A percentile compares a stretch with the other conserved stretches of the same genome.
phyloP scores from a whole-genome alignment of 2,329 filamentous ascomycete genomes.

The Rutstroemia sp. region DNA sequence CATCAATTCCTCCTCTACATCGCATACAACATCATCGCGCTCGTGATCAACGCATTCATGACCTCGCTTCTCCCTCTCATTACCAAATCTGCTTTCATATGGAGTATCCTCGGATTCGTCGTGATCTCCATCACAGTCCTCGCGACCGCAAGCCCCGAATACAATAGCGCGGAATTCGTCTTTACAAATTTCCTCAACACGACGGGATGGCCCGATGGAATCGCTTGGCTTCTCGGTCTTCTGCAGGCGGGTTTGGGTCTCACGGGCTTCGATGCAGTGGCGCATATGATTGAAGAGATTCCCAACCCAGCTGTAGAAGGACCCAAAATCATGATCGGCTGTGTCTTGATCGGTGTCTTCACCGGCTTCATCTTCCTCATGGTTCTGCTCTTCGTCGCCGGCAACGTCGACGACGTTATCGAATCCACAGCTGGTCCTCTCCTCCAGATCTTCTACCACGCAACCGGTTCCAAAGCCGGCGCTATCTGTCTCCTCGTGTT shows the following conservation, averaged over 20 bases:
- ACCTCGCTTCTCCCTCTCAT: slow-evolving; percentile 43
- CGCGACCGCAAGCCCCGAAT: slow-evolving; percentile 42
- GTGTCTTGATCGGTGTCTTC: slow-evolving; percentile 39
- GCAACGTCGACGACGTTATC: slow-evolving; percentile 35
- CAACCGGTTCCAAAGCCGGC: slow-evolving; percentile 34
- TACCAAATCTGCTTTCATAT: slow-evolving; percentile 41
- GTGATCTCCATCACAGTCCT: slow-evolving; percentile 45
- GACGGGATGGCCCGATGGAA: slow-evolving; percentile 43
- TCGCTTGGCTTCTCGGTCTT: slow-evolving; percentile 45
- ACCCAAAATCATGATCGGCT: slow-evolving; percentile 42
- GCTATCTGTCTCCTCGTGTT: slow-evolving; percentile 35
- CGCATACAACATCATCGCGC: slow-evolving; percentile 38
- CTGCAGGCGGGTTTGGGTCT: slow-evolving; percentile 46
- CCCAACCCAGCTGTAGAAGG: slow-evolving; percentile 42
- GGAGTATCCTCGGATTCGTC: slow-evolving; percentile 46
- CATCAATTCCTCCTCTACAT: slow-evolving; percentile 43
- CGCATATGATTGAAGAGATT: slow-evolving; percentile 46
- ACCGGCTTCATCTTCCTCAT: slow-evolving; percentile 32
- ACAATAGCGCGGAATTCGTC: slow-evolving; percentile 45
- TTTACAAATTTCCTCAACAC: slow-evolving; percentile 47
- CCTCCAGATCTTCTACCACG: slow-evolving; percentile 43
- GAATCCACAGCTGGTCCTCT: slow-evolving; percentile 38
- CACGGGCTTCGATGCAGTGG: slow-evolving; percentile 37
- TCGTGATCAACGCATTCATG: slow-evolving; percentile 41
- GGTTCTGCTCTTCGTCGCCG: slow-evolving; percentile 27